Evolutionary conservation across 192 early-diverging fungal genomes (phyloP), one percentile per base, ranked within the genome.

Genomic region (Coemansia sp.): DNA sequence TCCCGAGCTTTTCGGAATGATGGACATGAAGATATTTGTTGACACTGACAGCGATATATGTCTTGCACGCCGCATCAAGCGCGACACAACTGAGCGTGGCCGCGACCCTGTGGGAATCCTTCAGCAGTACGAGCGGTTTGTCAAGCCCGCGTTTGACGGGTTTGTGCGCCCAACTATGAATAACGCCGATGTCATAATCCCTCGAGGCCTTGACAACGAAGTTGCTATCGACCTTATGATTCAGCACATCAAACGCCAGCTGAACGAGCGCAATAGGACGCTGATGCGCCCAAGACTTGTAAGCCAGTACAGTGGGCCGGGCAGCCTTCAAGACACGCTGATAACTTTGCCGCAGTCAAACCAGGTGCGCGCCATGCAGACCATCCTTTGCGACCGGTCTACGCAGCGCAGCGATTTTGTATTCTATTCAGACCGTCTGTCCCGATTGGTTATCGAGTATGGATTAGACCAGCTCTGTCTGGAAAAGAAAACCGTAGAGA

Each of bases 41-140:
- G 95, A 97, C 67, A 95, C 95, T 0, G 97, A 98, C 74, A 87
- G 90, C 39, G 97, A 98, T 69, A 89, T 98, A 56, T 90, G 95
- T 38, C 81, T 98, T 49, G 92, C 91, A 4, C 85, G 95, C 58
- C 84, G 96, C 75, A 86, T 97, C 70, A 90, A 90, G 69, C 90
- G 95, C 49, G 95, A 98, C 83, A 93, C 95, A 50, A 86, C 90
- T 39, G 93, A 95, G 75, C 86, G 97, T 19, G 95, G 90, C 19
- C 91, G 95, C 67, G 94, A 95, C 66, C 82, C 93, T 20, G 66
- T 89, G 37, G 95, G 97, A 56, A 88, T 97, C 3, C 78, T 98
- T 49, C 81, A 90, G 76, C 95, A 97, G 85, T 98, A 98, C 81
- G 79, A 86, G 56, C 86, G 88, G 67, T 98, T 95, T 69, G 97